Evolutionary conservation across 345 rosid genomes (phyloP).

Genomic region (Citrus maxima): DNA sequence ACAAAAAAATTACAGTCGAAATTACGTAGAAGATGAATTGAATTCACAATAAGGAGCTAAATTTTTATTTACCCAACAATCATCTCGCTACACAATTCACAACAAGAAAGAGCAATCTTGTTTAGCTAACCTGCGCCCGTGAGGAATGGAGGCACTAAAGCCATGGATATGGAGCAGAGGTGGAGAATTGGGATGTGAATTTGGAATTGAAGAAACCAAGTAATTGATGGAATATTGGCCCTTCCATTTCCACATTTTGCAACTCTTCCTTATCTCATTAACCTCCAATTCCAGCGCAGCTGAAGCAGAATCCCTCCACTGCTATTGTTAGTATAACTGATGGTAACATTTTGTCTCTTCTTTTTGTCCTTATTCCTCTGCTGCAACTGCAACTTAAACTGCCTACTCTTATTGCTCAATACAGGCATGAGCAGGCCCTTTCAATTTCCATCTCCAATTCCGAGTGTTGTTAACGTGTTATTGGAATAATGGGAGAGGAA

Average conservation of each 20-base stretch:
- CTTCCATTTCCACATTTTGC: constrained; percentile 70
- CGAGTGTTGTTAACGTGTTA: too few species aligned
- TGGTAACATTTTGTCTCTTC: neutral
- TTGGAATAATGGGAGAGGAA: neutral
- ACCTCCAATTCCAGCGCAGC: constrained; percentile 24
- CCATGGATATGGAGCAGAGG: constrained; percentile 83
- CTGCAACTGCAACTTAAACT: neutral
- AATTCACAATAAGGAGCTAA: neutral
- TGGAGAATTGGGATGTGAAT: constrained; percentile 35
- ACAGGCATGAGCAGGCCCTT: neutral
- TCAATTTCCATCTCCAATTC: neutral
- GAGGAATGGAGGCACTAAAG: constrained; percentile 91
- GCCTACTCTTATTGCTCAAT: neutral
- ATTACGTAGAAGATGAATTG: neutral
- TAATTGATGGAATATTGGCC: constrained; percentile 68
- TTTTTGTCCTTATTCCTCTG: neutral
- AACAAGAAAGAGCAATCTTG: neutral
- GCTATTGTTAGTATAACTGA: neutral
- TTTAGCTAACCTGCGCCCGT: constrained; percentile 64
- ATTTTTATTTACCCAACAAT: neutral
- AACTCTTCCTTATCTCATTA: constrained; percentile 46
- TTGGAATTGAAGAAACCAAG: constrained; percentile 45
- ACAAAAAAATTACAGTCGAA: neutral
- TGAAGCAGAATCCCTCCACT: neutral
- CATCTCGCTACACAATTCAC: neutral